These are phyloP conservation scores for Coffea canephora DNA, from an alignment of 257 asterid species.

Conservation along the genomic window DNA sequence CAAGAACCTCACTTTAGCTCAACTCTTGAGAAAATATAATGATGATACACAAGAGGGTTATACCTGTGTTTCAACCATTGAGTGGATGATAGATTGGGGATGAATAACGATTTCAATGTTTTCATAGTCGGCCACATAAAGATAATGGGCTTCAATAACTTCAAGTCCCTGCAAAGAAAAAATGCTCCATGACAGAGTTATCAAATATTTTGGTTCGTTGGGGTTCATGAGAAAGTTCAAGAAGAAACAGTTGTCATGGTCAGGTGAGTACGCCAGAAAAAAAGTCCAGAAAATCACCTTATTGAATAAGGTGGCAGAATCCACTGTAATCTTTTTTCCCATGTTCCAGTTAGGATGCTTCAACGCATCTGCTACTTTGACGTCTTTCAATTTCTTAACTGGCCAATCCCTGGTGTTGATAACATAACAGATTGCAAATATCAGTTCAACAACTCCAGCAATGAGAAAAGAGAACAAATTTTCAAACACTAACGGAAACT, in stretches of 20 bases:
- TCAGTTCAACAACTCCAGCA: not conserved
- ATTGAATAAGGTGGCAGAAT: slow-evolving; percentile 97
- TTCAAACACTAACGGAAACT: not conserved
- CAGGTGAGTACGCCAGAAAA: not conserved
- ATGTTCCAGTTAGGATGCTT: slow-evolving; percentile 99
- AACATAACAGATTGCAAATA: not conserved
- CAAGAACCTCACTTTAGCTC: not conserved
- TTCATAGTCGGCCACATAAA: slow-evolving; percentile 90
- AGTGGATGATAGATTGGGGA: slow-evolving; percentile 96
- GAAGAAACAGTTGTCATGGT: not conserved
- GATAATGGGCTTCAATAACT: slow-evolving; percentile 98
- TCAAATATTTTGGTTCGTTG: not conserved
- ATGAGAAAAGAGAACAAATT: not conserved
- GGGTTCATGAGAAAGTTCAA: not conserved
- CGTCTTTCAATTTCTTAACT: slow-evolving; percentile 86
- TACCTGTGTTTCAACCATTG: slow-evolving; percentile 98
- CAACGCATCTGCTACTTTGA: slow-evolving; percentile 96
- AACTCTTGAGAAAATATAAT: not conserved
- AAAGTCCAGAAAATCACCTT: slow-evolving; percentile 52
- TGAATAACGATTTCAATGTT: slow-evolving; percentile 88
- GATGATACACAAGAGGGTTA: not conserved
- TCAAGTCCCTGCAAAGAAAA: slow-evolving; percentile 69
- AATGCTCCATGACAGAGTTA: not conserved
- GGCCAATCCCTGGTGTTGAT: slow-evolving; percentile 72
- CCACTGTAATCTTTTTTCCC: slow-evolving; percentile 98